Conservation (phyloP, 2,329 filamentous ascomycete genomes). For the Eutypella sp. region DNA sequence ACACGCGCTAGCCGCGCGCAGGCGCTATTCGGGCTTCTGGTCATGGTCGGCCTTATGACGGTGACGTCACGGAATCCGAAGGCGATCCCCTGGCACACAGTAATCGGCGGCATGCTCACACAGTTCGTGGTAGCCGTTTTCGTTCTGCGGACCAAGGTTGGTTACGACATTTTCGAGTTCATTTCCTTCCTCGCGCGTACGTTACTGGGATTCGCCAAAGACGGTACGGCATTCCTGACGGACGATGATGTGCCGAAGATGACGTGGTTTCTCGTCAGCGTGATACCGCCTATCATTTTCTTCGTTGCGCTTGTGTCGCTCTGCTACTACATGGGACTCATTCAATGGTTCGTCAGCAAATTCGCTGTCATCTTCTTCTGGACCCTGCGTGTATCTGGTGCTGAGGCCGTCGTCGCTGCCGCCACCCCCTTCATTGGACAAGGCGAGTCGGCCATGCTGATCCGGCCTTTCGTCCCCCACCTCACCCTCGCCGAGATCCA, state of each 20-base stretch:
- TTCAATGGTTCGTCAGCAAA: conserved; percentile 88
- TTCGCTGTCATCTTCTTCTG: conserved; percentile 91
- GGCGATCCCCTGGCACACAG: conserved; percentile 66
- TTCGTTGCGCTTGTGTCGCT: conserved; percentile 91
- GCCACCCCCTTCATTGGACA: conserved; percentile 93
- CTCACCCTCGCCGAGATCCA: conserved; percentile 85
- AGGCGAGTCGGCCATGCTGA: conserved; percentile 89
- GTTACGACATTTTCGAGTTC: conserved; percentile 90
- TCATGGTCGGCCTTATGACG: conserved; percentile 66
- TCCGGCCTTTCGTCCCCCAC: conserved; percentile 79
- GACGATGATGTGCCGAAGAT: conserved; percentile 35
- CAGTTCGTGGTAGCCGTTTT: conserved; percentile 89
- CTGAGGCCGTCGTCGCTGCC: conserved; percentile 88
- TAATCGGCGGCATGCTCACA: conserved; percentile 82
- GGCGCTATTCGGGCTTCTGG: conserved; percentile 70
- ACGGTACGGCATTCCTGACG: conserved; percentile 72
- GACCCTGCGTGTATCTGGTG: conserved; percentile 79
- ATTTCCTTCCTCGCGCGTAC: conserved; percentile 69
- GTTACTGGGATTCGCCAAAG: conserved; percentile 68
- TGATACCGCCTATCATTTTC: conserved; percentile 92
- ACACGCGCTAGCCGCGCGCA: conserved; percentile 74
- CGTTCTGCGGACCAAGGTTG: conserved; percentile 73
- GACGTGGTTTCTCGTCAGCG: conserved; percentile 68
- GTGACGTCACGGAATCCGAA: conserved; percentile 65
- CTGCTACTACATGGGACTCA: conserved; percentile 70